These are phyloP conservation scores for Coelastrella sp. DNA, from an alignment of 139 green algal genomes.

Conservation along the genomic window DNA sequence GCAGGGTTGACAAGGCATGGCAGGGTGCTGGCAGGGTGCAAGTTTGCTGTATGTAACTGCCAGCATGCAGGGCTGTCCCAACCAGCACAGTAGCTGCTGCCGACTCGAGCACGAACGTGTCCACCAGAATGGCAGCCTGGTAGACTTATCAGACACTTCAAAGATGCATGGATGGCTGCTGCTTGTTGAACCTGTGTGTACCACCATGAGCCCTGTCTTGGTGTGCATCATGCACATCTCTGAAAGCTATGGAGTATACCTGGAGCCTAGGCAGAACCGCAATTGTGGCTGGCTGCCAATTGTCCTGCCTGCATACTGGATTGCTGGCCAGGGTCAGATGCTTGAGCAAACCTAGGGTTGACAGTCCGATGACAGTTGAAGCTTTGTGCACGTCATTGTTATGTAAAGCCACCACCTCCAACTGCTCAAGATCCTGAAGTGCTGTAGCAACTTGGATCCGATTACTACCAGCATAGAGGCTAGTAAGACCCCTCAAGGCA, in stretches of 20 bases:
- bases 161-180: too few relatives aligned
- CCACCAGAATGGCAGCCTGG: too few relatives aligned
- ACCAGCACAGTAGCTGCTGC: too few relatives aligned
- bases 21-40: too few relatives aligned
- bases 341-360: neutral
- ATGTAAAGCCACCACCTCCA: conserved; percentile 23
- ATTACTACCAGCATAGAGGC: conserved; percentile 9
- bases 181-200: too few relatives aligned
- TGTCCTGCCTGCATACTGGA: conserved; percentile 4
- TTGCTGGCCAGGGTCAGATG: conserved; percentile 2
- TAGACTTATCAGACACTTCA: too few relatives aligned
- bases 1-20: too few relatives aligned
- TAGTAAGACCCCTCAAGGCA: conserved; percentile 2
- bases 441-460: neutral
- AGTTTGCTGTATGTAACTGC: too few relatives aligned
- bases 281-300: conserved; percentile 8
- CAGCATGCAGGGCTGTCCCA: too few relatives aligned
- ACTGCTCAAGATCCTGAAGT: neutral
- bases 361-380: neutral
- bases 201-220: too few relatives aligned
- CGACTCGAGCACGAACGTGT: too few relatives aligned
- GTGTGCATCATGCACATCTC: neutral
- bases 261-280: neutral
- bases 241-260: neutral
- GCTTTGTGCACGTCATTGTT: conserved; percentile 10